These are phyloP conservation scores for Candida nitratophila DNA, from an alignment of 805 yeast species.

Conservation along the genomic window DNA sequence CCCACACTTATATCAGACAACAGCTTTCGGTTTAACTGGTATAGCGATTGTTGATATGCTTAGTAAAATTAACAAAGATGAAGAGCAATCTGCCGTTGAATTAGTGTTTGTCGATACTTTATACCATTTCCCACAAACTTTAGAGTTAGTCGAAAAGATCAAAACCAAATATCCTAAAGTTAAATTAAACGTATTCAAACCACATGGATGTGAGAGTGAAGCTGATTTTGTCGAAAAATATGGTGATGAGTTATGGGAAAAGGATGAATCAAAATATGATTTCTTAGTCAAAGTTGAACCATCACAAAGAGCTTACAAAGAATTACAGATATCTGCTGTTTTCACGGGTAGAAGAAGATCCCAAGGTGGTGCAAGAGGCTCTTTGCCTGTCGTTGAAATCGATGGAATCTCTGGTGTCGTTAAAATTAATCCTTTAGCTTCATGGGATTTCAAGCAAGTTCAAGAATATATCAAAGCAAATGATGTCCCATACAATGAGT, in stretches of 20 bases:
- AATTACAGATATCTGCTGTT: constrained; percentile 71
- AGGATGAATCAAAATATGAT: constrained; percentile 75
- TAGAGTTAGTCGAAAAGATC: constrained; percentile 59
- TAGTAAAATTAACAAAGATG: constrained; percentile 34
- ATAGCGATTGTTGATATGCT: constrained; percentile 82
- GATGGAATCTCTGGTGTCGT: constrained; percentile 64
- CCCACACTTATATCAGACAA: constrained; percentile 80
- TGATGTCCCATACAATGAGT: constrained; percentile 77
- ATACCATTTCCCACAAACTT: constrained; percentile 92
- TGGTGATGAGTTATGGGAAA: constrained; percentile 81
- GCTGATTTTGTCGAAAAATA: constrained; percentile 56
- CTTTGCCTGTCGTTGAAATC: constrained; percentile 67
- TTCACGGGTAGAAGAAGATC: constrained; percentile 86
- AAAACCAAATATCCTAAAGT: constrained; percentile 46
- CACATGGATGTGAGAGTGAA: constrained; percentile 49
- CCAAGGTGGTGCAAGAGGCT: constrained; percentile 80
- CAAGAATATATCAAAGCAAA: constrained; percentile 59
- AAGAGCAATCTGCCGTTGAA: constrained; percentile 44
- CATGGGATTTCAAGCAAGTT: constrained; percentile 75
- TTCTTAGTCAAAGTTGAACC: constrained; percentile 91
- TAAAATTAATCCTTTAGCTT: constrained; percentile 83
- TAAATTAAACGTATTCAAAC: constrained; percentile 59
- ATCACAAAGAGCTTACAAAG: constrained; percentile 72
- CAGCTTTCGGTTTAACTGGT: constrained; percentile 94
- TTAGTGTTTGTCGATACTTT: constrained; percentile 84